Evolutionary conservation across 2,329 filamentous ascomycete species (phyloP).

Genomic region (Exserohilum turcica): DNA sequence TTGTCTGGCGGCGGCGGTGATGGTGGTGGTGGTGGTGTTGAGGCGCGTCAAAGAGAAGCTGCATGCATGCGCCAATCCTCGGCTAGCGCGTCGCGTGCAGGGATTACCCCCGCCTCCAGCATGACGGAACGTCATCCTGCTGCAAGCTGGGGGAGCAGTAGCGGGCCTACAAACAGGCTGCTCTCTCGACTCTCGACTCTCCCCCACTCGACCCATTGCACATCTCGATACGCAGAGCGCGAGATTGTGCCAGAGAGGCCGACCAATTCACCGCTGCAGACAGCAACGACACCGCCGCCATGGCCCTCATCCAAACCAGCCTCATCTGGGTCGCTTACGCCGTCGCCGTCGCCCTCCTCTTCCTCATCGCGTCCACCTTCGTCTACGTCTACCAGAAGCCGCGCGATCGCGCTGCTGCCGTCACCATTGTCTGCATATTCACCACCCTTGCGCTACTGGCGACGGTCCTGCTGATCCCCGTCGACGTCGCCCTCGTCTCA

Average conservation of each 20-base stretch:
- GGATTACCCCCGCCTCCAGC: slow-evolving; percentile 12
- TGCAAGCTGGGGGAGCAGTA: background rate
- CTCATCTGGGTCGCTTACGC: slow-evolving; percentile 96
- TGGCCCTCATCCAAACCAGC: slow-evolving; percentile 79
- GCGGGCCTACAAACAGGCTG: slow-evolving; percentile 4
- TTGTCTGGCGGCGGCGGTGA: background rate
- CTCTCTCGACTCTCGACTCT: background rate
- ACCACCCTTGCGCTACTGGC: slow-evolving; percentile 87
- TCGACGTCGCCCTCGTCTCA: slow-evolving; percentile 93
- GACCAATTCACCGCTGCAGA: no score
- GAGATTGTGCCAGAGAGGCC: no score
- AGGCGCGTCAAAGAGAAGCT: slow-evolving; percentile 27
- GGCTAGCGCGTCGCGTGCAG: slow-evolving; percentile 8
- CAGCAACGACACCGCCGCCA: slow-evolving; percentile 34
- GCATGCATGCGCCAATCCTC: slow-evolving; percentile 2
- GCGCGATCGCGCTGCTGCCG: slow-evolving; percentile 79
- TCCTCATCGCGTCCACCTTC: slow-evolving; percentile 79
- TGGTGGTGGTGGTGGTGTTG: slow-evolving; percentile 20
- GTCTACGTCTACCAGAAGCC: slow-evolving; percentile 91
- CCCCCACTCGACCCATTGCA: no score
- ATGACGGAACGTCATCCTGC: slow-evolving; percentile 18
- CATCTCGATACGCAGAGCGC: slow-evolving; percentile 59
- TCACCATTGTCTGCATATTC: slow-evolving; percentile 83
- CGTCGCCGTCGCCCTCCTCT: slow-evolving; percentile 75
- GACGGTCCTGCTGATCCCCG: slow-evolving; percentile 88